A percentile compares a stretch with the other conserved stretches of the same genome.
These are phyloP conservation scores for Licmophora abbreviata DNA, from an alignment of 108 stramenopile species.

Conservation along the genomic window DNA sequence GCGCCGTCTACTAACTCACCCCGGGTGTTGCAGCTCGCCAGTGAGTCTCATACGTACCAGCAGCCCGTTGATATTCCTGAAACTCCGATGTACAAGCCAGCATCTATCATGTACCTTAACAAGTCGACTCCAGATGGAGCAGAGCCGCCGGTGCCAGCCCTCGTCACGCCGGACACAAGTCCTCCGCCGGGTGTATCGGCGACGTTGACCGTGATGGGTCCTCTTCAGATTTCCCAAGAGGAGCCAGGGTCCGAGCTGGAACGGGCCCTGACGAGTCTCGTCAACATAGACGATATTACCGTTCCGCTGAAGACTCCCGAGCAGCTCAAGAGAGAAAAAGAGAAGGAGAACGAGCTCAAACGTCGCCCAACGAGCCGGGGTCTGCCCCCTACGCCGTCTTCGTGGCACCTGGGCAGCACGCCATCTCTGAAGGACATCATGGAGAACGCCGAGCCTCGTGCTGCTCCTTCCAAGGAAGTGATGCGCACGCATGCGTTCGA, in stretches of 20 bases:
- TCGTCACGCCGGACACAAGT: background rate
- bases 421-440: slow-evolving; percentile 8
- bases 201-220: background rate
- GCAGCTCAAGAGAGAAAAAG: background rate
- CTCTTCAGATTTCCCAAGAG: too few relatives aligned
- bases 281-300: slow-evolving; percentile 19
- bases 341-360: background rate
- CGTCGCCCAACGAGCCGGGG: too few relatives aligned
- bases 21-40: background rate
- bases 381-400: background rate
- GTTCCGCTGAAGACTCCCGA: slow-evolving; percentile 6
- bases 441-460: background rate
- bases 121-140: slow-evolving; percentile 1
- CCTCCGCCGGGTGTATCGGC: background rate
- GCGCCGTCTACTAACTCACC: slow-evolving; percentile 1
- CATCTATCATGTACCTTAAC: background rate
- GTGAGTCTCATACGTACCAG: background rate
- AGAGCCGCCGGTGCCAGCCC: background rate
- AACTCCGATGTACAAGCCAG: background rate
- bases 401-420: slow-evolving; percentile 5
- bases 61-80: background rate
- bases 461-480: slow-evolving; percentile 8
- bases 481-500: slow-evolving; percentile 20
- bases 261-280: slow-evolving; percentile 9
- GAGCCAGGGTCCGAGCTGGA: background rate